Base-by-base conservation (phyloP, 257 asterid genomes). In the Paraleonurus japonicus region DNA sequence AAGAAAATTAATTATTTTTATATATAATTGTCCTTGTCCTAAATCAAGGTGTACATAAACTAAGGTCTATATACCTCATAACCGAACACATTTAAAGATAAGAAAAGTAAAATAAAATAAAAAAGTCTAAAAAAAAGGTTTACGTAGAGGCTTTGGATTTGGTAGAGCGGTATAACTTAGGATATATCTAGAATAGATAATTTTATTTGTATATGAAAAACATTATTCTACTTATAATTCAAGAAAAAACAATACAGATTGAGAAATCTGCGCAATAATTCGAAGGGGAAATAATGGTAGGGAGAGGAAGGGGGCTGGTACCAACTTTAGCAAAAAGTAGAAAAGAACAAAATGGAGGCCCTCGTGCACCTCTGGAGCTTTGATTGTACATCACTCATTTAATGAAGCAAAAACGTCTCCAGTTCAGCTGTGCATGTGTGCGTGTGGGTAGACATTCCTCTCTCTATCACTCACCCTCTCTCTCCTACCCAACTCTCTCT, bases 341-440 rank as follows among this genome's bases (percentile, higher is more conserved):
- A 87, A 81, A 75, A 81, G 58, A 79, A 84, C 95, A 84, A 91
- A 88, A 83, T 64, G 86, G 81, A 85, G 89, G 89, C 84, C 90
- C 96, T 85, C 89, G 94, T 85, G 97, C 85, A 81, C 77, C 83
- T 87, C 92, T 84, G 87, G 85, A 79, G 69, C 68, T 76, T 82
- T 81, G 71, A 83, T 75, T 80, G 81, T 82, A 77, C 79, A 85
- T 86, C 88, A 75, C 88, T 71, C 87, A 83, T 73, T 85, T 73
- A 88, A 82, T 90, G 90, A 81, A 85, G 79, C 85, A 74, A 72
- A 61, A 22, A 71, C 76, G 65, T 68, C 75, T 79, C 71, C 83
- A 70, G 82, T 78, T 79, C 69, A 77, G 72, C 78, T 86, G 67
- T 79, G 75, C 83, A 76, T 80, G 93, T 80, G 88, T 79, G 85